Base-by-base conservation (phyloP, 768 basidiomycete genomes). In the Coprinopsis cinerea region DNA sequence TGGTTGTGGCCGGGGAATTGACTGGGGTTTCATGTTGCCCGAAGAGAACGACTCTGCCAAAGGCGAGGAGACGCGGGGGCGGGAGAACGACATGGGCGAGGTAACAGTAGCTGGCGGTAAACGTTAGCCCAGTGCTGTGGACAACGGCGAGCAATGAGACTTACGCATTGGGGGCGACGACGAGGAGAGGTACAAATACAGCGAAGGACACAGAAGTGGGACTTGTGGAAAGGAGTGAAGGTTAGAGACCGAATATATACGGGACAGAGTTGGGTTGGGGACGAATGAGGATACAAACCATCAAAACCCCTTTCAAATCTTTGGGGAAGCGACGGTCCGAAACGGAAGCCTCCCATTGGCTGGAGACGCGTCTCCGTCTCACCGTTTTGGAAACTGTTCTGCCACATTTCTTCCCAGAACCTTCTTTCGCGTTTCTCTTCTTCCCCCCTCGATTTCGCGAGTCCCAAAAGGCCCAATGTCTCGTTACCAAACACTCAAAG, bases 41-140 rank as follows among this genome's bases (percentile, higher is more conserved):
- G 60, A 57, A 49, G 64, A 63, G 45, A 69, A 55, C 7, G 74
- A 56, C 52, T 63, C 69, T 51, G 83, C 82, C 49, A 85, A 75
- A 0, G 86, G 83, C 4, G 85, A 87, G 3, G 85, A 77, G 42
- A 82, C 71, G 54, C 71, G 59, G 37, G 80, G 78, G 55, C 74
- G 71, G 25, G 78, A 69, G 57, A 78, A 64, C 14, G 76, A 69
- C 58, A 77, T 10, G 6, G 44, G 44, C n/a, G 44, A 66, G 27
- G 76, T 59, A 57, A 80, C 64, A 44, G 74, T 65, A 28, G 75
- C 73, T 73, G 52, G 30, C 30, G 44, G 23, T 45, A 20, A 6
- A 43, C 34, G 17, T 14, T 34, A 37, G 15, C 47, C 14, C 1
- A 26, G 9, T 25, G 49, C 46, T 28, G 36, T 37, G n/a, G 47